A percentile compares a stretch with the other conserved stretches of the same genome.
These are phyloP conservation scores for Gracilaria domingensis DNA, from an alignment of 23 red algal genomes.

Conservation along the genomic window DNA sequence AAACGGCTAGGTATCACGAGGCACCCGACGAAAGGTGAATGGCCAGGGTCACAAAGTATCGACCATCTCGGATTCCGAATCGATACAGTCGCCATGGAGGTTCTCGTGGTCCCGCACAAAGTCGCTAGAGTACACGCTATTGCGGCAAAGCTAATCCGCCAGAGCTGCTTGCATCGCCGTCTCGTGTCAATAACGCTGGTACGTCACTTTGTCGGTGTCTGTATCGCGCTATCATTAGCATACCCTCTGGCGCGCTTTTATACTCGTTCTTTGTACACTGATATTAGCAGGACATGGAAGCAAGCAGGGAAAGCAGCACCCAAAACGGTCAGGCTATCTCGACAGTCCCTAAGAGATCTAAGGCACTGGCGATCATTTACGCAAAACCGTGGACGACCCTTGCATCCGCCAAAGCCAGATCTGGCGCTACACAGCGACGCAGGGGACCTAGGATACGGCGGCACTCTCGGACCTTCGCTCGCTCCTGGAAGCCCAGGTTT, in stretches of 20 bases:
- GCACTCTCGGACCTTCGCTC: conserved; percentile 5
- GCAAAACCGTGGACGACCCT: neutral
- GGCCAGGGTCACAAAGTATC: neutral
- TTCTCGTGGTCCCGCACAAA: neutral
- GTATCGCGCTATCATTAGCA: neutral
- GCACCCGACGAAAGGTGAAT: neutral
- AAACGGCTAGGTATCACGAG: neutral
- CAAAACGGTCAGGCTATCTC: neutral
- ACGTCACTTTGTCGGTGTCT: conserved; percentile 18
- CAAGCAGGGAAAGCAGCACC: too few relatives aligned
- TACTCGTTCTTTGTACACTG: conserved; percentile 22
- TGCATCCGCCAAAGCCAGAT: neutral
- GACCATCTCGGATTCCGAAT: neutral
- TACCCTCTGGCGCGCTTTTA: conserved; percentile 1
- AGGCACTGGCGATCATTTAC: neutral
- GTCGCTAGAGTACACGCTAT: neutral
- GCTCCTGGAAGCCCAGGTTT: too few relatives aligned
- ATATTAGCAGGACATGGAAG: too few relatives aligned
- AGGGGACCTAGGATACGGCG: neutral
- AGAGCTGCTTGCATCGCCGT: neutral
- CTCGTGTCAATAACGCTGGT: neutral
- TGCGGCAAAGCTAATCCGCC: neutral
- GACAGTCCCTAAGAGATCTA: conserved; percentile 9
- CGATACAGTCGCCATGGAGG: neutral
- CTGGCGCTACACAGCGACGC: conserved; percentile 6